Conservation (phyloP, 2,329 filamentous ascomycete species). For the Pseudogymnoascus destructans region DNA sequence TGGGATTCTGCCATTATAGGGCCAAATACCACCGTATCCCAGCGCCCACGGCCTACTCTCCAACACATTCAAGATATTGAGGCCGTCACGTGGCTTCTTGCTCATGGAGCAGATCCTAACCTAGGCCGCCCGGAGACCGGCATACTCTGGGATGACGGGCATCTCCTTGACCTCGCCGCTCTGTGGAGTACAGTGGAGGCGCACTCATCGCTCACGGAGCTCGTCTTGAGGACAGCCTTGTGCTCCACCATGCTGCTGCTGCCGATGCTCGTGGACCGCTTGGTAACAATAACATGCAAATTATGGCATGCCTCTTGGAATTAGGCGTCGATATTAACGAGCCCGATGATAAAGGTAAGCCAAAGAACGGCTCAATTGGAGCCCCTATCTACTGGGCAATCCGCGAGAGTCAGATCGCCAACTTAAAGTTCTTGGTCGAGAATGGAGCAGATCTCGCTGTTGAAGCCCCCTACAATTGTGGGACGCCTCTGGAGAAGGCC, state of each 20-base stretch:
- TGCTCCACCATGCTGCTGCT: not conserved
- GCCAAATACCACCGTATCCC: no score
- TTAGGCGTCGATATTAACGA: not conserved
- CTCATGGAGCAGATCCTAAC: not conserved
- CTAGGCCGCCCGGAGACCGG: not conserved
- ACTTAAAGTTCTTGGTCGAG: not conserved
- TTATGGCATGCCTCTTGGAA: not conserved
- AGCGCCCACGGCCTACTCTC: no score
- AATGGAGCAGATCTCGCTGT: not conserved
- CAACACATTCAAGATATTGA: not conserved
- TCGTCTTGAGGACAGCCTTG: not conserved
- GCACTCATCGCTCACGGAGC: not conserved
- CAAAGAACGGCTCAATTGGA: not conserved
- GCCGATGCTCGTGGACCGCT: not conserved
- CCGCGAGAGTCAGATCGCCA: not conserved
- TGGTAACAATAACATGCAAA: not conserved
- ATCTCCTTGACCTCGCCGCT: not conserved
- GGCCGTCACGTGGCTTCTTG: not conserved
- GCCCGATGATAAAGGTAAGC: not conserved
- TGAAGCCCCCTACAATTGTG: not conserved
- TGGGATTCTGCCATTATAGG: no score
- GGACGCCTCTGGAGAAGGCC: not conserved
- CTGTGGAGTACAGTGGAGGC: not conserved
- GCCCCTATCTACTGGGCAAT: not conserved
- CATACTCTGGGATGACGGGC: not conserved